Evolutionary conservation across 169 alveolate genomes (phyloP).

Genomic region (Cryptosporidium meleagridis): DNA sequence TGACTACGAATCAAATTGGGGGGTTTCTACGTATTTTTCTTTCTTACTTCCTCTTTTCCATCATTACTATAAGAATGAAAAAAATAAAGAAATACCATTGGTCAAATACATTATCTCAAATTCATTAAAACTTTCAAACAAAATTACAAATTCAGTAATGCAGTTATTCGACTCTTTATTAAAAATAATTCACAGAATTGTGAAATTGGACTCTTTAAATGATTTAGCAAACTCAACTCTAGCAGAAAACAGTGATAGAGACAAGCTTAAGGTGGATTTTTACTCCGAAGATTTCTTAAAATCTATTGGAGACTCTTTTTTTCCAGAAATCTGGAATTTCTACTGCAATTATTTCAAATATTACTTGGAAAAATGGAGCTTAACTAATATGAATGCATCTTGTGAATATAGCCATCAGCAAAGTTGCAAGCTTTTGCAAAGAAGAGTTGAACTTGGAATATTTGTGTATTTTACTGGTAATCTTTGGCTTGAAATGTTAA

Average conservation of each 20-base stretch:
- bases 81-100: constrained; percentile 25
- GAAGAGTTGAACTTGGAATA: constrained; percentile 50
- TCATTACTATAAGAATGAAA: neutral
- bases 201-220: constrained; percentile 16
- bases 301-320: neutral
- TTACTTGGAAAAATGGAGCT: neutral
- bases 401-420: neutral
- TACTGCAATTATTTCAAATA: constrained; percentile 12
- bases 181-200: neutral
- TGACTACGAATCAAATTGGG: constrained; percentile 59
- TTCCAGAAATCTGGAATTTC: constrained; percentile 15
- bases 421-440: neutral
- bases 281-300: neutral
- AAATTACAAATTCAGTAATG: constrained; percentile 24
- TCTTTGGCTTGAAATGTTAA: constrained; percentile 50
- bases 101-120: constrained; percentile 26
- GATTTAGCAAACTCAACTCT: constrained; percentile 20
- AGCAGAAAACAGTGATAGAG: neutral
- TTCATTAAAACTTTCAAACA: constrained; percentile 56
- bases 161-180: constrained; percentile 21
- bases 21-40: constrained; percentile 30
- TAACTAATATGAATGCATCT: neutral
- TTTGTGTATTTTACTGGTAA: constrained; percentile 33
- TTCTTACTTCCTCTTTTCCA: constrained; percentile 54
- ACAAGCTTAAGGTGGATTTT: neutral